Evolutionary conservation across 768 basidiomycete species (phyloP).

Genomic region (Auricularia auricula-judae): DNA sequence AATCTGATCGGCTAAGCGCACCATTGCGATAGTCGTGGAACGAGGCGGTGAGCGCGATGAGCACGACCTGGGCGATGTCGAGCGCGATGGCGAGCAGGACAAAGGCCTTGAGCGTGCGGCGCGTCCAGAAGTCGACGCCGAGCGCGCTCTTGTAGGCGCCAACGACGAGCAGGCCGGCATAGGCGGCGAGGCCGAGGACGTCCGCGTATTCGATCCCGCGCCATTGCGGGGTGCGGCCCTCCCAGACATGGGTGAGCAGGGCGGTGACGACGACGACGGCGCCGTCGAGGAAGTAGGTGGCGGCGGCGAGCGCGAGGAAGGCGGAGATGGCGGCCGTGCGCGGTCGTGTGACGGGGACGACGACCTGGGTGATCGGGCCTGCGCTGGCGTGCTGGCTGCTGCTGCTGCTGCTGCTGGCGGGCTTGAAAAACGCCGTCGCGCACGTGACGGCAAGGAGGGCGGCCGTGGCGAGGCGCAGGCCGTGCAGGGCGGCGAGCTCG

Average conservation of each 20-base stretch:
- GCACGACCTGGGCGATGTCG: constrained; percentile 48
- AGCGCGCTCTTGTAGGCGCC: constrained; percentile 73
- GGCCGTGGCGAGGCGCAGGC: constrained; percentile 6
- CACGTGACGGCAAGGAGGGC: constrained; percentile 12
- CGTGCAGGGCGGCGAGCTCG: constrained; percentile 1
- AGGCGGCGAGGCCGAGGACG: constrained; percentile 56
- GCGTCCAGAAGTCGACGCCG: constrained; percentile 57
- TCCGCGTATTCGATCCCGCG: constrained; percentile 18
- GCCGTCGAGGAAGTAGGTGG: constrained; percentile 72
- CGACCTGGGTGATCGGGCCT: constrained; percentile 59
- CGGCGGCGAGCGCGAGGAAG: constrained; percentile 55
- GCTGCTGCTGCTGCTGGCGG: constrained; percentile 10
- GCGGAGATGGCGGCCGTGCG: constrained; percentile 66
- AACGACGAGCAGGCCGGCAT: constrained; percentile 59
- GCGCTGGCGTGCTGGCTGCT: constrained; percentile 11
- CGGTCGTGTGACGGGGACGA: constrained; percentile 61
- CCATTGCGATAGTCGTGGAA: constrained; percentile 17
- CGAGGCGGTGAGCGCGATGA: constrained; percentile 33
- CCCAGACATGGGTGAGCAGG: constrained; percentile 58
- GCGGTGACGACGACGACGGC: constrained; percentile 55
- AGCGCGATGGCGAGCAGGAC: constrained; percentile 42
- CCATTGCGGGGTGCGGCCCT: constrained; percentile 27
- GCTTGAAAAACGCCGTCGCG: constrained; percentile 9
- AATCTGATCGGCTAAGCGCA: background rate
- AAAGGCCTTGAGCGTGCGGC: constrained; percentile 44